A percentile compares a stretch with the other conserved stretches of the same genome.
phyloP scores from a whole-genome alignment of 768 basidiomycete genomes.

The Amanita thiersii region DNA sequence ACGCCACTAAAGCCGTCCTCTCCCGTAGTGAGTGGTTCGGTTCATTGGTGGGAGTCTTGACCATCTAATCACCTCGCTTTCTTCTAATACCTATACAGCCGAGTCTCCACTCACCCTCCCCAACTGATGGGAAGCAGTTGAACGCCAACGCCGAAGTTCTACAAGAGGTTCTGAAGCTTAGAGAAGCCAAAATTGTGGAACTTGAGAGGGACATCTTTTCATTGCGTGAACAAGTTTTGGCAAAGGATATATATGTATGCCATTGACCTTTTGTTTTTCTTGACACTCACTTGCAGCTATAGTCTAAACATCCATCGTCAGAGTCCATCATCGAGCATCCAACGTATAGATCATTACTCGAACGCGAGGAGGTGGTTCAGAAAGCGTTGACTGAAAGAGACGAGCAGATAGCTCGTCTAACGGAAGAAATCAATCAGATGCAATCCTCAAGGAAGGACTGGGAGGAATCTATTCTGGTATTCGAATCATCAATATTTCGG shows the following conservation, averaged over 20 bases:
- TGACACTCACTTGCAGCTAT: slow-evolving; percentile 3
- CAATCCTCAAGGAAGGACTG: slow-evolving; percentile 33
- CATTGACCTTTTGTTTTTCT: background rate
- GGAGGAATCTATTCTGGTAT: slow-evolving; percentile 37
- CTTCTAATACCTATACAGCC: slow-evolving; percentile 43
- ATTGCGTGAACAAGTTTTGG: slow-evolving; percentile 37
- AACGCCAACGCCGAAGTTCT: slow-evolving; percentile 26
- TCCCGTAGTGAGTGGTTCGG: slow-evolving; percentile 66
- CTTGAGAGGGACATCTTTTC: slow-evolving; percentile 36
- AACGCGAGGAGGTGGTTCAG: slow-evolving; percentile 43
- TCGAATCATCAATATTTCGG: slow-evolving; percentile 8
- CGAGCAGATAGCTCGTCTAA: slow-evolving; percentile 29
- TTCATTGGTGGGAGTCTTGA: slow-evolving; percentile 58
- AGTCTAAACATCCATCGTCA: slow-evolving; percentile 36
- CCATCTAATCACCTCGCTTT: slow-evolving; percentile 28
- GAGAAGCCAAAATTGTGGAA: slow-evolving; percentile 38
- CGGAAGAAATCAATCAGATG: slow-evolving; percentile 35
- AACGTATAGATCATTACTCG: slow-evolving; percentile 48
- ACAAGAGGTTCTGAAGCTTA: slow-evolving; percentile 31
- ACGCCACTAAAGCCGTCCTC: slow-evolving; percentile 45
- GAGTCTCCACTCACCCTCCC: slow-evolving; percentile 20
- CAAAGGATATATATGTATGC: slow-evolving; percentile 38
- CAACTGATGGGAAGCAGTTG: slow-evolving; percentile 31
- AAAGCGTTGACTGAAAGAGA: slow-evolving; percentile 29
- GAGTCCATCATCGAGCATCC: slow-evolving; percentile 38